Conservation (phyloP, 169 alveolate species). For the Eimeria acervulina region DNA sequence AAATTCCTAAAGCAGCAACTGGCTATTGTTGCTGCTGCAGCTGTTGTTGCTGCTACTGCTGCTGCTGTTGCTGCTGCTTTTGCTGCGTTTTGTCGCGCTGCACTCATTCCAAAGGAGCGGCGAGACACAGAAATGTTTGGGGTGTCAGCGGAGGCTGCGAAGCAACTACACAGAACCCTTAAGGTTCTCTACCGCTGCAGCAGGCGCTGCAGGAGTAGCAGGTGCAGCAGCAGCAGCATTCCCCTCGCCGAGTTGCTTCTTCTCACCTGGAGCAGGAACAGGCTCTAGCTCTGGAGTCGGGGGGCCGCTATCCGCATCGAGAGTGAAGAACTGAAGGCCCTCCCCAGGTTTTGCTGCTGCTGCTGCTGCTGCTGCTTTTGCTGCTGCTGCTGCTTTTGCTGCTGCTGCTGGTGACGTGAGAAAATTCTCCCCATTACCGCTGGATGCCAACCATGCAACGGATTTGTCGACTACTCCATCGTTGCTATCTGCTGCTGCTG, state of each 20-base stretch:
- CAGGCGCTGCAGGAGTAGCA: constrained; percentile 1
- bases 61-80: no score
- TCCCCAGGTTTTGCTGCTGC: background rate
- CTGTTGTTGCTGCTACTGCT: no score
- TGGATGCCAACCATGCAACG: background rate
- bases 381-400: background rate
- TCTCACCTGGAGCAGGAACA: background rate
- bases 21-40: no score
- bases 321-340: background rate
- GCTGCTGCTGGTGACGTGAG: constrained; percentile 12
- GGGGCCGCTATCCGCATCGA: constrained; percentile 61
- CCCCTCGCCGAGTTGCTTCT: background rate
- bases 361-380: constrained; percentile 20
- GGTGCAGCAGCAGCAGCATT: background rate
- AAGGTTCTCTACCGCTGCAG: background rate
- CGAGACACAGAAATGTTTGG: no score
- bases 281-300: constrained; percentile 35
- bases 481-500: background rate
- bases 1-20: no score
- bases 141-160: no score
- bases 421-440: background rate
- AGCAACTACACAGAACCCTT: background rate
- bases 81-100: no score
- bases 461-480: background rate
- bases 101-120: no score